phyloP scores from a whole-genome alignment of 768 basidiomycete species.

The Dendrothele bispora region DNA sequence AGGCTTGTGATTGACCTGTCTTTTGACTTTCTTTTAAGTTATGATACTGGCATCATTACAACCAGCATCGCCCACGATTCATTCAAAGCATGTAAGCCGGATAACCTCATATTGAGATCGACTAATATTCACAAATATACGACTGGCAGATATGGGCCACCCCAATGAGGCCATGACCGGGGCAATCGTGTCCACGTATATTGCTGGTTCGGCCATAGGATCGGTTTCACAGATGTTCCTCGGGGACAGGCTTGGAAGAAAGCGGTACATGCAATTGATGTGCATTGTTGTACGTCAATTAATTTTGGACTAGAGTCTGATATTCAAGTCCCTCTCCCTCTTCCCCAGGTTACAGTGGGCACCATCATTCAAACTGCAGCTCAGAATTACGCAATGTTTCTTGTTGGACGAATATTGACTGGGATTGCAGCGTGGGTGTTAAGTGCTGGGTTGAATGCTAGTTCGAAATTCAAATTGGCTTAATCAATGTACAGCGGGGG shows the following conservation, averaged over 20 bases:
- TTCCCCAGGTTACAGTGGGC: background rate
- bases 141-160: conserved; percentile 3
- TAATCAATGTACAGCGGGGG: background rate
- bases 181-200: conserved; percentile 9
- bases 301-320: too few species aligned
- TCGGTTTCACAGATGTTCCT: conserved; percentile 3
- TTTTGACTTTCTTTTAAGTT: background rate
- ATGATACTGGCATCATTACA: background rate
- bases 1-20: background rate
- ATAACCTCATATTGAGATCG: background rate
- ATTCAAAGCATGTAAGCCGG: conserved; percentile 3
- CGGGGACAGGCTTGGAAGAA: conserved; percentile 7
- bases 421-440: conserved; percentile 2
- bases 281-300: conserved; percentile 2
- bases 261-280: conserved; percentile 5
- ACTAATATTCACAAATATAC: background rate
- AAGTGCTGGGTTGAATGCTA: background rate
- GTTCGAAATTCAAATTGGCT: too few species aligned
- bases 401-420: conserved; percentile 1
- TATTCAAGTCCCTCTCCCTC: too few species aligned
- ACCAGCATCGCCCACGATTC: conserved; percentile 5
- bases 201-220: conserved; percentile 7
- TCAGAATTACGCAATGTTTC: conserved; percentile 5
- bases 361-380: conserved; percentile 5
- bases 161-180: background rate